These are phyloP conservation scores for Auriscalpium microsporum DNA, from an alignment of 768 basidiomycete genomes.

Conservation along the genomic window DNA sequence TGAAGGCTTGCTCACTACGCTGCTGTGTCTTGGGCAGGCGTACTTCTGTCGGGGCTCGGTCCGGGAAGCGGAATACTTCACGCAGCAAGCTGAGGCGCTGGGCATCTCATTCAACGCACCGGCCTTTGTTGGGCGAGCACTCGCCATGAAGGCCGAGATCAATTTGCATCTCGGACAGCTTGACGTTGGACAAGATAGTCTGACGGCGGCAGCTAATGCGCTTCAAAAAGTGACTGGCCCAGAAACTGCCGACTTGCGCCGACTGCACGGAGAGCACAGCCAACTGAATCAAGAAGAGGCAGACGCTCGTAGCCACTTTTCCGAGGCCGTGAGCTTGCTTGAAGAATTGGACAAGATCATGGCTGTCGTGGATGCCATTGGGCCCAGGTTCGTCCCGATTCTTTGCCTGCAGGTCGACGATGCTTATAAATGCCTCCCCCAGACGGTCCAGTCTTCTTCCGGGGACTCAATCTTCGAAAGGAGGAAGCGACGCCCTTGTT, in stretches of 20 bases:
- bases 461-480: not conserved
- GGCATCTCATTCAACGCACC: conserved; percentile 62
- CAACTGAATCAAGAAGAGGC: conserved; percentile 31
- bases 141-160: conserved; percentile 62
- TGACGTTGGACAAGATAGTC: conserved; percentile 44
- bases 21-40: conserved; percentile 55
- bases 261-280: conserved; percentile 48
- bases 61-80: conserved; percentile 79
- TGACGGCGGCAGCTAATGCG: conserved; percentile 42
- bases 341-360: conserved; percentile 54
- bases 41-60: conserved; percentile 73
- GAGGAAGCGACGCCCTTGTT: conserved; percentile 38
- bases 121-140: conserved; percentile 54
- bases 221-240: conserved; percentile 41
- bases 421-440: not conserved
- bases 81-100: conserved; percentile 66
- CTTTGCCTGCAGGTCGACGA: not conserved
- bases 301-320: conserved; percentile 46
- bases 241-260: conserved; percentile 49
- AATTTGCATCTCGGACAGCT: conserved; percentile 54
- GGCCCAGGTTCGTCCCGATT: conserved; percentile 32
- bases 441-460: conserved; percentile 12
- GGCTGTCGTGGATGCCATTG: conserved; percentile 38
- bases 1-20: conserved; percentile 56
- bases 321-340: conserved; percentile 47